Evolutionary conservation across 2,329 filamentous ascomycete species (phyloP), one percentile per base, ranked within the genome.

Genomic region (Lasiodiplodia hormozganensis): DNA sequence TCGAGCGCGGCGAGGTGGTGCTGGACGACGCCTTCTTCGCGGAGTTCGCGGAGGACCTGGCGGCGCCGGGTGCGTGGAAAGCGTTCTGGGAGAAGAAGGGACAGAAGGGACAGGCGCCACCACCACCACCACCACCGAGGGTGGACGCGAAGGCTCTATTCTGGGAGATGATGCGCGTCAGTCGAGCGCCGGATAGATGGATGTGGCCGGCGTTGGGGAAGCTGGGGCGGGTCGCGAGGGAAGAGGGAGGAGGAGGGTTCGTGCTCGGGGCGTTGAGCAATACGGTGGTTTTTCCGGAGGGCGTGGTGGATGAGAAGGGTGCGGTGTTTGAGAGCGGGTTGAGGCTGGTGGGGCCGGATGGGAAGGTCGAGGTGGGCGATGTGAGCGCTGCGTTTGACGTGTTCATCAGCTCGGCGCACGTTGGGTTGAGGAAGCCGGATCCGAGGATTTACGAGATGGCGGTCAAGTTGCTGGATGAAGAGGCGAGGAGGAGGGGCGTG

Each of bases 391-490:
- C 52, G 23, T 98, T 99, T 75, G 93, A 98, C 76, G 87, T 97
- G 18, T 97, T 96, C 75, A 85, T 99, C 11, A 92, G 90, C 0
- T 94, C 90, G 1, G 94, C 94, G 1, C 94, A 97, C 75, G 89
- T 95, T 0, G 94, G 95, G 0, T 83, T 97, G 72, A 85, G 96
- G 67, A 99, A 98, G 75, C 96, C 96, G 0, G 92, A 97, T 72
- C 88, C 90, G 0, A 85, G 84, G 65, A 95, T 97, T 67, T 99
- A 98, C 74, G 82, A 89, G 72, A 84, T 92, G 71, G 90, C 95
- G 0, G 78, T 97, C 57, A 79, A 85, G 67, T 14, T 62, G 58
- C 16, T 62, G 28, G 58, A 49, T 49, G 58, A 62, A 18, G 58
- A 34, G 58, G 58, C 58, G 16, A 23, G 40, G 25, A 49, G 4